Conservation (phyloP, 2,329 filamentous ascomycete genomes). For the Pyrenophora graminea region DNA sequence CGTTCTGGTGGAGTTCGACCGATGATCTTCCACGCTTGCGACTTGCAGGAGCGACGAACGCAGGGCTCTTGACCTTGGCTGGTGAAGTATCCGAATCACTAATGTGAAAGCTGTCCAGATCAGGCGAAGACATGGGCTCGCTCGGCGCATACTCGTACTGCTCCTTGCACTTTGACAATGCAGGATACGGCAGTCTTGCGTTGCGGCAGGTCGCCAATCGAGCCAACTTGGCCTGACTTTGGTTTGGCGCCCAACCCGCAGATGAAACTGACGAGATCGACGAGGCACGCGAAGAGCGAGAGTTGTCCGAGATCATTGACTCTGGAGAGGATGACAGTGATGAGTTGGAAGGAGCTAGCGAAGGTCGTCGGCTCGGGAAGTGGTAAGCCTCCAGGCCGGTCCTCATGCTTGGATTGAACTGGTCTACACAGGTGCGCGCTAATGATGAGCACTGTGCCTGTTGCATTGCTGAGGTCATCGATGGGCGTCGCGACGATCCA, state of each 20-base stretch:
- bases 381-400: slow-evolving; percentile 53
- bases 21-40: slow-evolving; percentile 67
- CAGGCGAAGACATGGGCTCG: slow-evolving; percentile 46
- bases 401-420: slow-evolving; percentile 48
- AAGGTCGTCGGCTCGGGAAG: slow-evolving; percentile 51
- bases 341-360: slow-evolving; percentile 56
- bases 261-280: slow-evolving; percentile 60
- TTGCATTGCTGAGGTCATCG: slow-evolving; percentile 63
- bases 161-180: slow-evolving; percentile 45
- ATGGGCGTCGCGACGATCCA: slow-evolving; percentile 56
- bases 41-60: slow-evolving; percentile 30
- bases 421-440: slow-evolving; percentile 61
- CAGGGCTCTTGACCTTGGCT: slow-evolving; percentile 34
- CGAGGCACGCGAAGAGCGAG: slow-evolving; percentile 59
- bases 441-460: slow-evolving; percentile 60
- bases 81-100: slow-evolving; percentile 42
- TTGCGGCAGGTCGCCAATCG: slow-evolving; percentile 58
- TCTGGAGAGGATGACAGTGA: slow-evolving; percentile 63
- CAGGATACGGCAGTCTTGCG: slow-evolving; percentile 50
- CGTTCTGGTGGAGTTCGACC: slow-evolving; percentile 67
- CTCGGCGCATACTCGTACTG: slow-evolving; percentile 40
- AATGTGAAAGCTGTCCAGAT: slow-evolving; percentile 58
- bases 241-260: slow-evolving; percentile 56
- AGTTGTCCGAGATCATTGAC: slow-evolving; percentile 65
- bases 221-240: slow-evolving; percentile 54